Conservation (phyloP, 768 basidiomycete genomes). For the Ephemerocybe angulata region DNA sequence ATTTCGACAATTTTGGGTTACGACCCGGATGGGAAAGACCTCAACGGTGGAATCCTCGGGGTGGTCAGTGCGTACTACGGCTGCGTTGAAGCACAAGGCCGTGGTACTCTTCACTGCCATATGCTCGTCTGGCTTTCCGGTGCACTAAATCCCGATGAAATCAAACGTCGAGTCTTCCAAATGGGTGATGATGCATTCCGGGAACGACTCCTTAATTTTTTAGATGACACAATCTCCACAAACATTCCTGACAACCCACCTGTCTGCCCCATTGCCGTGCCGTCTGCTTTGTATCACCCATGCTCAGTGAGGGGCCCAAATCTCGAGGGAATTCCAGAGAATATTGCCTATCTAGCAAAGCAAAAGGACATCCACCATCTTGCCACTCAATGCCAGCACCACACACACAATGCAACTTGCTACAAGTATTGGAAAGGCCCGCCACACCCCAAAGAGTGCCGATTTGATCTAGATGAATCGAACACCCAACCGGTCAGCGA, state of each 20-base stretch:
- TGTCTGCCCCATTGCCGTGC: not conserved
- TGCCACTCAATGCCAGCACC: slow-evolving; percentile 25
- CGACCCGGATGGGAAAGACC: slow-evolving; percentile 8
- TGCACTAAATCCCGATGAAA: slow-evolving; percentile 28
- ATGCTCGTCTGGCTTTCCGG: slow-evolving; percentile 39
- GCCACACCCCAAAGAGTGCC: slow-evolving; percentile 21
- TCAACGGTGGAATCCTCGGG: slow-evolving; percentile 31
- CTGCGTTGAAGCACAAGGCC: slow-evolving; percentile 36
- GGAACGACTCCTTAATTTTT: slow-evolving; percentile 5
- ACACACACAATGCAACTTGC: slow-evolving; percentile 31
- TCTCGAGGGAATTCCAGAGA: not conserved
- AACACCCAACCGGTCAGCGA: slow-evolving; percentile 12
- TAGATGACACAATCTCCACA: slow-evolving; percentile 9
- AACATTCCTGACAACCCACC: not conserved
- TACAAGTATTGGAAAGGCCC: slow-evolving; percentile 34
- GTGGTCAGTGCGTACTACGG: slow-evolving; percentile 34
- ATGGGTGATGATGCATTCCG: slow-evolving; percentile 8
- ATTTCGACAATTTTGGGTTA: slow-evolving; percentile 25
- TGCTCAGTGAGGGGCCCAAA: slow-evolving; percentile 10
- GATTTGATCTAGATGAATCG: slow-evolving; percentile 26
- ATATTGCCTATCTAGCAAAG: not conserved
- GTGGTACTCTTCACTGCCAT: slow-evolving; percentile 39
- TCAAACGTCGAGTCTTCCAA: slow-evolving; percentile 11
- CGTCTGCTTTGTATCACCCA: slow-evolving; percentile 7
- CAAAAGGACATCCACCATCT: slow-evolving; percentile 24